These are phyloP conservation scores for Trypanosoma theileri DNA, from an alignment of 208 protist genomes.

Conservation along the genomic window DNA sequence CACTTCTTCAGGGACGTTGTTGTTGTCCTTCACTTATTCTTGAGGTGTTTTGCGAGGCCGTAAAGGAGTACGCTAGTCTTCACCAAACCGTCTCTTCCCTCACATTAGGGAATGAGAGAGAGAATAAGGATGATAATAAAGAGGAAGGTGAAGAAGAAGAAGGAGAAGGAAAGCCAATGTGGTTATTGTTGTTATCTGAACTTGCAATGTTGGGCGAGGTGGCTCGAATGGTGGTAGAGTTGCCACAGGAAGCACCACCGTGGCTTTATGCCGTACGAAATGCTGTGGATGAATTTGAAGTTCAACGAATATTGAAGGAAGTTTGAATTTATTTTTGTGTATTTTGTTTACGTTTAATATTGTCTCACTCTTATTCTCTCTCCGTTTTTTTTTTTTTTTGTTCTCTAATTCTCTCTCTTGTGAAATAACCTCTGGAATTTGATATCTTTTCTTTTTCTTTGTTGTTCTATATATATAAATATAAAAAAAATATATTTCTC, in stretches of 20 bases:
- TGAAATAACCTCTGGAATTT: too few relatives aligned
- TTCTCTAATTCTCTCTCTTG: background rate
- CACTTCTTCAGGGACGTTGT: conserved; percentile 26
- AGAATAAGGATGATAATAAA: background rate
- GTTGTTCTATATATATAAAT: background rate
- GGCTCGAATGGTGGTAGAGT: conserved; percentile 1
- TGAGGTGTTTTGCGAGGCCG: conserved; percentile 28
- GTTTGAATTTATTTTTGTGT: conserved; percentile 13
- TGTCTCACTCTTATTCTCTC: background rate
- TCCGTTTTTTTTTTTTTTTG: conserved; percentile 1
- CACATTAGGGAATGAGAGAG: background rate
- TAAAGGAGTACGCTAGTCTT: conserved; percentile 34
- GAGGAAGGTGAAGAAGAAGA: conserved; percentile 15
- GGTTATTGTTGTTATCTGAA: conserved; percentile 27
- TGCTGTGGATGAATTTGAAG: conserved; percentile 55
- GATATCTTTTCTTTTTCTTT: background rate
- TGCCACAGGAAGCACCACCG: conserved; percentile 22
- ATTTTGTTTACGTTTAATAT: conserved; percentile 14
- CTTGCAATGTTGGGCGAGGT: conserved; percentile 41
- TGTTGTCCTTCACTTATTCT: conserved; percentile 14
- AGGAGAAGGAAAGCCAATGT: background rate
- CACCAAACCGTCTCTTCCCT: background rate
- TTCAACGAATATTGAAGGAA: conserved; percentile 40
- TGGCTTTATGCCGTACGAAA: conserved; percentile 37
- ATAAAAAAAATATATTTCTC: conserved; percentile 9